Conservation (phyloP, 192 early-diverging fungal genomes). For the Coemansia sp. region DNA sequence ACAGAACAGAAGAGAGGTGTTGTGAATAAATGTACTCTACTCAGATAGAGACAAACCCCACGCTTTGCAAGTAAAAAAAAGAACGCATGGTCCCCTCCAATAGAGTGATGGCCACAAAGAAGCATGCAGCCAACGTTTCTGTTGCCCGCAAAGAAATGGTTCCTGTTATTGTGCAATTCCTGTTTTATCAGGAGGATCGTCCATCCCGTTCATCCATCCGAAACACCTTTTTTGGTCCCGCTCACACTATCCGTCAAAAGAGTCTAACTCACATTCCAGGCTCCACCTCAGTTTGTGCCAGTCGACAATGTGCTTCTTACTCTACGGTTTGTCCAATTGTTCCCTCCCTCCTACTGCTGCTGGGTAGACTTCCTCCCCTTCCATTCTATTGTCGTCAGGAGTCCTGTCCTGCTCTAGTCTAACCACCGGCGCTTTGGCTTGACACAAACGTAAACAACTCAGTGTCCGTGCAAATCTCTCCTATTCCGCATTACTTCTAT, state of each 20-base stretch:
- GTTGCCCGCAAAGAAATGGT: constrained; percentile 5
- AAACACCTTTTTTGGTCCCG: background rate
- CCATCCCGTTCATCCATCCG: background rate
- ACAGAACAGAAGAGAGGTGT: background rate
- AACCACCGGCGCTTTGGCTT: background rate
- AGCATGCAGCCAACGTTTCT: background rate
- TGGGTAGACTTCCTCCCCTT: background rate
- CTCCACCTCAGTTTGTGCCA: background rate
- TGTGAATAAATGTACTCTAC: background rate
- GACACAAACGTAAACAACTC: background rate
- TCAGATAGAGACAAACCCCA: background rate
- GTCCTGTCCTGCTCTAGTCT: background rate
- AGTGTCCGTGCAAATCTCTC: background rate
- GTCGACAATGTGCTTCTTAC: background rate
- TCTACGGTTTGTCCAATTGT: constrained; percentile 3
- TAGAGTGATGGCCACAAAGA: constrained; percentile 6
- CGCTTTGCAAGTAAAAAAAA: background rate
- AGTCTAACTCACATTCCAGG: background rate
- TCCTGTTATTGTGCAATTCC: background rate
- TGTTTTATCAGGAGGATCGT: background rate
- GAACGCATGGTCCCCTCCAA: background rate
- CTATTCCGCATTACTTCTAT: background rate
- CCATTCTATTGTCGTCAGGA: background rate
- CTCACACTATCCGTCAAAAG: background rate
- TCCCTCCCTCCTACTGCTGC: background rate